Base-by-base conservation (phyloP, 805 yeast genomes). In the Diddensiella caesifluorescens region DNA sequence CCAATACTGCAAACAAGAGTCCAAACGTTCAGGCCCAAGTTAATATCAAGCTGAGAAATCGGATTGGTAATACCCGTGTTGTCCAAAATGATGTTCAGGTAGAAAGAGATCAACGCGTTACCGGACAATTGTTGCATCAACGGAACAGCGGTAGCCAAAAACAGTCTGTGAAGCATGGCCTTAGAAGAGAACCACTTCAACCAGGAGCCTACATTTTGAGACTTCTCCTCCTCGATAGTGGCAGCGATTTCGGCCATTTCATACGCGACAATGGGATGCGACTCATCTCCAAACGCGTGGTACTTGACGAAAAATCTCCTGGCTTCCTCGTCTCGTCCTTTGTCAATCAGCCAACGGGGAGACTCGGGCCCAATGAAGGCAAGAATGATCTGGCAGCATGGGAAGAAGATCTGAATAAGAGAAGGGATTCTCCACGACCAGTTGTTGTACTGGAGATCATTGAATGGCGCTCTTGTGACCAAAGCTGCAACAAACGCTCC, bases 391-490 rank as follows among this genome's bases (percentile, higher is more conserved):
- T 83, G 65, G 40, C 79, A 56, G 28, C 83, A 62, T 38, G 84
- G 43, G 57, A 80, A 80, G 29, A 80, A 49, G 43, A 77, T 67
- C 65, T 83, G 92, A 52, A 81, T 63, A 2, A 83, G 79, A 46
- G 83, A 73, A 12, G 90, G 89, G 57, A 83, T 70, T 67, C 90
- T 75, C 87, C 89, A 83, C 15, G 77, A 67, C 36, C 69, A 64
- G 5, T 50, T 50, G 13, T 42, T 22, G 41, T 41, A 39, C 36
- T 80, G 13, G 79, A 55, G 32, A 68, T 57, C 21, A 69, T 75
- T 80, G 10, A 79, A 76, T 22, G 79, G 67, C 25, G 88, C 89
- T 57, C 75, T 80, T 57, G 79, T 83, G 45, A 80, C 36, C 19
- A 42, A 13, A 12, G 75, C 73, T 4, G 79, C 74, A 35, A 74